Percentiles rank a stretch among this genome's conserved stretches.
Conservation (phyloP, 2,329 filamentous ascomycete genomes). For the Bipolaris sorokiniana region DNA sequence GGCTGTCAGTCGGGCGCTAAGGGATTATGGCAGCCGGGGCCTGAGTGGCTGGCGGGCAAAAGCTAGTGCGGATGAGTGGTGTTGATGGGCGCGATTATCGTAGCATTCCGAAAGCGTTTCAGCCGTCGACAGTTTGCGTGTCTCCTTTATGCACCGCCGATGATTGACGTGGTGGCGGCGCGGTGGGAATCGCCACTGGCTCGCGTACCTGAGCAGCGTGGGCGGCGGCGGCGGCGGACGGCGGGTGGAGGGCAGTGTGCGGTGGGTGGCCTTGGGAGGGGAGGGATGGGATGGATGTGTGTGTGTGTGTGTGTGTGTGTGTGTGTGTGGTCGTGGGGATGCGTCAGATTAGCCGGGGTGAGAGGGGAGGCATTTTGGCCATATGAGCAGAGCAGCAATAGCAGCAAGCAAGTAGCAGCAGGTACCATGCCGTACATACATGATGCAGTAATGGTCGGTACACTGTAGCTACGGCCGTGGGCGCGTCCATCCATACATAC, state of each 20-base stretch:
- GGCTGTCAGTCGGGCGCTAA: constrained; percentile 46
- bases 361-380: not conserved
- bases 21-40: constrained; percentile 34
- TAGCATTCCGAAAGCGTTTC: constrained; percentile 45
- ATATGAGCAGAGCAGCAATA: not conserved
- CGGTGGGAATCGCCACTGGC: constrained; percentile 33
- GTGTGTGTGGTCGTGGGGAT: constrained; percentile 33
- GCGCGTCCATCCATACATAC: too few relatives aligned
- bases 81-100: constrained; percentile 37
- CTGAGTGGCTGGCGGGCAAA: constrained; percentile 45
- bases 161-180: constrained; percentile 34
- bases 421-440: too few relatives aligned
- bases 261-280: too few relatives aligned
- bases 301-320: constrained; percentile 33
- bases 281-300: constrained; percentile 30
- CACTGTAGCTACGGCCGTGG: too few relatives aligned
- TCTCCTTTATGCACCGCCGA: constrained; percentile 46
- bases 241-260: too few relatives aligned
- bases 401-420: constrained; percentile 20
- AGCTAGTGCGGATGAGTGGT: constrained; percentile 39
- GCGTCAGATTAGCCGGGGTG: constrained; percentile 41
- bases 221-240: constrained; percentile 9
- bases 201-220: constrained; percentile 43
- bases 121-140: constrained; percentile 34
- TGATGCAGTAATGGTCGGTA: too few relatives aligned